Percentiles rank a stretch among this genome's conserved stretches.
These are phyloP conservation scores for Polygonum aviculare DNA, from an alignment of 148 eudicot species.

Conservation along the genomic window DNA sequence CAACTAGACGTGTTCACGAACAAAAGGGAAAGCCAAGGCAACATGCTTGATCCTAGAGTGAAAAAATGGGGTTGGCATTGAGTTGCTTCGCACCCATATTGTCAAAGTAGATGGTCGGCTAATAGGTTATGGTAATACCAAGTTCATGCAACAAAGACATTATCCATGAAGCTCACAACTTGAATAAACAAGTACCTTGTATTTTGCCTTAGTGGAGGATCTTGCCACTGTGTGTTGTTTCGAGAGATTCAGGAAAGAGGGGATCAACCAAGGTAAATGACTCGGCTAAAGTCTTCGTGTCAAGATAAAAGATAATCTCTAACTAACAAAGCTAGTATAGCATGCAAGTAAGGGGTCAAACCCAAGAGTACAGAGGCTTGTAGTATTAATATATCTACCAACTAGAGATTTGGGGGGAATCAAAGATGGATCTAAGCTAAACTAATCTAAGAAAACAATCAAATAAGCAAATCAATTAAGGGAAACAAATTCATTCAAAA, in stretches of 20 bases:
- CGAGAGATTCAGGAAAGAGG: not conserved
- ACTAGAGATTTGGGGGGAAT: too few relatives aligned
- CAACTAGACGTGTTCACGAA: not conserved
- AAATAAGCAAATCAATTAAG: too few relatives aligned
- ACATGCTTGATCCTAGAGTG: not conserved
- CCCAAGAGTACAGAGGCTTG: too few relatives aligned
- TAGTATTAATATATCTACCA: too few relatives aligned
- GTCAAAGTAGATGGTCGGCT: not conserved
- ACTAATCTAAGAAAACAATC: too few relatives aligned
- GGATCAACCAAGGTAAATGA: not conserved
- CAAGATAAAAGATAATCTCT: too few relatives aligned
- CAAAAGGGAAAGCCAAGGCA: not conserved
- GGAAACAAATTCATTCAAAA: too few relatives aligned
- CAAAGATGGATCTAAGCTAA: too few relatives aligned
- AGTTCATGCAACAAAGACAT: not conserved
- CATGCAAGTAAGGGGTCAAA: too few relatives aligned
- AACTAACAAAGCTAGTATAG: too few relatives aligned
- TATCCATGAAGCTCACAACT: not conserved
- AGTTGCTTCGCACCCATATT: not conserved
- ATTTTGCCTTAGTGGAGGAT: not conserved
- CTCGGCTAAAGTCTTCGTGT: too few relatives aligned
- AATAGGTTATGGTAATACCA: rapidly evolving
- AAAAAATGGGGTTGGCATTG: not conserved
- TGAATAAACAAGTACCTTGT: not conserved
- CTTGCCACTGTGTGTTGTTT: not conserved